phyloP scores from a whole-genome alignment of 345 rosid species.

The Camelina neglecta region DNA sequence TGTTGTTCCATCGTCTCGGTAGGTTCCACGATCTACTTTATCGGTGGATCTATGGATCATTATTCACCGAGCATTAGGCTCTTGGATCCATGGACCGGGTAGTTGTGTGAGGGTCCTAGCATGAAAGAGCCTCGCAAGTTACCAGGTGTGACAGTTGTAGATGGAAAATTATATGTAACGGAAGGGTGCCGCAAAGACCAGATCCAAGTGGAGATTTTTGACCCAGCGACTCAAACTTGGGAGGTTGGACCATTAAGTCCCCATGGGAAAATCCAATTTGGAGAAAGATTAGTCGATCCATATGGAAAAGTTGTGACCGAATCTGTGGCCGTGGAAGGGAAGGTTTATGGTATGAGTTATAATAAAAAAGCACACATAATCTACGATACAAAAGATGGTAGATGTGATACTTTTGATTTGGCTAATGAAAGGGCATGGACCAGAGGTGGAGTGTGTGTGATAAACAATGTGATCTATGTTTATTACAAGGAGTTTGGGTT shows the following conservation, averaged over 20 bases:
- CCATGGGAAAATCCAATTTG: too few relatives aligned
- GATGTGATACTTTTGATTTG: too few relatives aligned
- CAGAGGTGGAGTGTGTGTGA: slow-evolving; percentile 45
- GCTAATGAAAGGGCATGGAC: too few relatives aligned
- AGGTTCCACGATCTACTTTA: slow-evolving; percentile 54
- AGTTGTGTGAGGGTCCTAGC: slow-evolving; percentile 52
- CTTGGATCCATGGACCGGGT: slow-evolving; percentile 56
- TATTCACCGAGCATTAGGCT: too few relatives aligned
- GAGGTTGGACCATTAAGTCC: too few relatives aligned
- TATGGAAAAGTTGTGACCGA: slow-evolving; percentile 48
- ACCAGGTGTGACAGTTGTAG: slow-evolving; percentile 42
- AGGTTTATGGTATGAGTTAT: slow-evolving; percentile 58
- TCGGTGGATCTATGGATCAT: slow-evolving; percentile 58
- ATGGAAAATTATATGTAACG: too few relatives aligned
- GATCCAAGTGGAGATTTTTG: too few relatives aligned
- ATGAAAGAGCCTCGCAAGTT: slow-evolving; percentile 61
- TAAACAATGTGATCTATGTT: slow-evolving; percentile 61
- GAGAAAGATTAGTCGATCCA: too few relatives aligned
- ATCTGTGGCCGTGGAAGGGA: slow-evolving; percentile 58
- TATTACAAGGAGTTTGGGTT: slow-evolving; percentile 63
- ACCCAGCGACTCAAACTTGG: too few relatives aligned
- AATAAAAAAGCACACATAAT: slow-evolving; percentile 36
- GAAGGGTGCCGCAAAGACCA: too few relatives aligned
- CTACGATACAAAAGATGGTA: too few relatives aligned
- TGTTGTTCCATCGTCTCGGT: slow-evolving; percentile 54